These are phyloP conservation scores for Metschnikowia anglica DNA, from an alignment of 805 yeast genomes.

Conservation along the genomic window DNA sequence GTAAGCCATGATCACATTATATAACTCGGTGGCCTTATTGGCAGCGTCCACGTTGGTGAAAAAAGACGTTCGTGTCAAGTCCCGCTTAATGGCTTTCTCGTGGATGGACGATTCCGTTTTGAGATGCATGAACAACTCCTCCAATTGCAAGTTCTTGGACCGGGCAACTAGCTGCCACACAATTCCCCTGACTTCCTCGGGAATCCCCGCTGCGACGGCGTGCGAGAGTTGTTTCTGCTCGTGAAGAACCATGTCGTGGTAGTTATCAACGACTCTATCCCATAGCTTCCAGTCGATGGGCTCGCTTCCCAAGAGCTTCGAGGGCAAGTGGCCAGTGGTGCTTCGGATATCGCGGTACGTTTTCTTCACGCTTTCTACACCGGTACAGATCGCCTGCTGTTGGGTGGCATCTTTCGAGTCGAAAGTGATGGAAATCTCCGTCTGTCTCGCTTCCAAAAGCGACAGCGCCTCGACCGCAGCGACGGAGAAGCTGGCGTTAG, in stretches of 20 bases:
- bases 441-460: conserved; percentile 58
- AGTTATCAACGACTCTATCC: conserved; percentile 78
- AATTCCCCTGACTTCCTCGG: conserved; percentile 80
- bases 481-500: conserved; percentile 2
- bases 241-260: conserved; percentile 60
- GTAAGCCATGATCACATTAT: conserved; percentile 77
- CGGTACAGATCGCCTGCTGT: conserved; percentile 44
- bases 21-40: conserved; percentile 63
- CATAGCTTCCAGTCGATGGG: conserved; percentile 81
- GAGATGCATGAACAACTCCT: conserved; percentile 55
- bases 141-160: conserved; percentile 65
- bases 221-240: conserved; percentile 59
- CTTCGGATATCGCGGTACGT: conserved; percentile 48
- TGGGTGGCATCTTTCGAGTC: conserved; percentile 49
- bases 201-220: conserved; percentile 71
- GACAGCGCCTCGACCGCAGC: conserved; percentile 8
- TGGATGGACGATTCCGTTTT: conserved; percentile 55
- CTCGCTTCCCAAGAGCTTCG: conserved; percentile 17
- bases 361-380: conserved; percentile 39
- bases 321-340: conserved; percentile 40
- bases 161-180: conserved; percentile 89
- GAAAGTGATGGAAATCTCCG: conserved; percentile 54
- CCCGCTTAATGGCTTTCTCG: conserved; percentile 77
- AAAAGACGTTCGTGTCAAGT: conserved; percentile 81
- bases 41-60: conserved; percentile 55